These are phyloP conservation scores for Fusarium sp. DNA, from an alignment of 2,329 filamentous ascomycete genomes.

Conservation along the genomic window DNA sequence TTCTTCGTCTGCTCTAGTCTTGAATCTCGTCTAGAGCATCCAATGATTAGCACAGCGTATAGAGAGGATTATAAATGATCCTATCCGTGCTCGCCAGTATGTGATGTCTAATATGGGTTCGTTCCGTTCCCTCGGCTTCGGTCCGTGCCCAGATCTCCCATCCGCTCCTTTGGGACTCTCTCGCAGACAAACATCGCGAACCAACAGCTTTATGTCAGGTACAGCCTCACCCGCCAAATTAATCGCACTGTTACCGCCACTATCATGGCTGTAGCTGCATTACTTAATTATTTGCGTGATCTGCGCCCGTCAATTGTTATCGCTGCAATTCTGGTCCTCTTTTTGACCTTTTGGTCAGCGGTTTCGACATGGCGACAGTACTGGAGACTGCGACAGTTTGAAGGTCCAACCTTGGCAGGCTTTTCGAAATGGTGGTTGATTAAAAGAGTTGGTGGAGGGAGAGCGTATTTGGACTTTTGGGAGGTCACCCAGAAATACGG, in stretches of 20 bases:
- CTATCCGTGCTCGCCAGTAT: neutral
- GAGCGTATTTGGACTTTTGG: constrained; percentile 51
- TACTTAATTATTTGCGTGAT: neutral
- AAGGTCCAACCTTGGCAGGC: constrained; percentile 52
- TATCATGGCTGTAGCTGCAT: constrained; percentile 15
- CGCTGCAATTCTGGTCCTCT: constrained; percentile 3
- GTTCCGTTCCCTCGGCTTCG: neutral
- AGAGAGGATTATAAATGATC: neutral
- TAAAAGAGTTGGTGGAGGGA: constrained; percentile 46
- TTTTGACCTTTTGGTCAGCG: constrained; percentile 24
- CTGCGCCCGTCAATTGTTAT: constrained; percentile 20
- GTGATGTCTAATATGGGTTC: neutral
- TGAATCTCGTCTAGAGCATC: neutral
- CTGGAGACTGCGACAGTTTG: constrained; percentile 54
- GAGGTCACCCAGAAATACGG: constrained; percentile 52
- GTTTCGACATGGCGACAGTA: constrained; percentile 46
- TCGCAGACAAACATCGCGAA: neutral
- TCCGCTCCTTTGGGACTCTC: constrained; percentile 1
- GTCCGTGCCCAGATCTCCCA: constrained; percentile 2
- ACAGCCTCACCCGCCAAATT: neutral
- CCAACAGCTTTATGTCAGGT: neutral
- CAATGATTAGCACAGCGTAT: neutral
- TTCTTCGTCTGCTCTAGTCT: neutral
- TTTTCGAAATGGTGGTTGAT: constrained; percentile 57
- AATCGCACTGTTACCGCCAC: neutral